These are phyloP conservation scores for Myochromella boudieri DNA, from an alignment of 768 basidiomycete genomes.

Conservation along the genomic window DNA sequence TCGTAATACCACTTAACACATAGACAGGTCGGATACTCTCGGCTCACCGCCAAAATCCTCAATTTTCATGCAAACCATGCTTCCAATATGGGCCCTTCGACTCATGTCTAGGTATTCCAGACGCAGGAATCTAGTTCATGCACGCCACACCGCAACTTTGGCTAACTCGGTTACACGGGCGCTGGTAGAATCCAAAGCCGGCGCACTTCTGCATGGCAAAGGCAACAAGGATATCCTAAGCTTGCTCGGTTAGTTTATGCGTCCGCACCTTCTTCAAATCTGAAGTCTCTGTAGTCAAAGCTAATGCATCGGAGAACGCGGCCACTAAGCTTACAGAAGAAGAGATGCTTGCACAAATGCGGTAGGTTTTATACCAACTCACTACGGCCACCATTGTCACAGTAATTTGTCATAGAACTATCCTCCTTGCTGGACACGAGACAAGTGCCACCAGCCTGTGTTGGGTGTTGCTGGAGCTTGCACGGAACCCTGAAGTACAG, in stretches of 20 bases:
- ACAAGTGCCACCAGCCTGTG: constrained; percentile 58
- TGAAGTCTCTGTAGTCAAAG: constrained; percentile 32
- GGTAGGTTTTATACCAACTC: constrained; percentile 20
- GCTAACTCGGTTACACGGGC: constrained; percentile 45
- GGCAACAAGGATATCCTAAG: constrained; percentile 55
- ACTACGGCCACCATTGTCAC: too few species aligned
- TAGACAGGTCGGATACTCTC: constrained; percentile 46
- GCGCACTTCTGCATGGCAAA: constrained; percentile 47
- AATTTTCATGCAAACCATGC: constrained; percentile 48
- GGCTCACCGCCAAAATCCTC: constrained; percentile 44
- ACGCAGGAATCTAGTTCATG: constrained; percentile 43
- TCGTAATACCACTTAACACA: not conserved
- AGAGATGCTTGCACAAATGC: constrained; percentile 42
- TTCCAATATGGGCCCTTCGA: constrained; percentile 46
- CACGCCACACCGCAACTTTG: constrained; percentile 41
- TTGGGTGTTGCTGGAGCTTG: constrained; percentile 66
- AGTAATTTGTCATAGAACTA: too few species aligned
- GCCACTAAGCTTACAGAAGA: constrained; percentile 34
- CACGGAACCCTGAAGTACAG: constrained; percentile 58
- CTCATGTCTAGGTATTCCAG: constrained; percentile 47
- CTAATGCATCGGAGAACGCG: constrained; percentile 41
- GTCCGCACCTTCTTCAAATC: constrained; percentile 17
- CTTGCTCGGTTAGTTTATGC: constrained; percentile 45
- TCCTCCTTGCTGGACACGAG: constrained; percentile 55
- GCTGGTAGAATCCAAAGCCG: constrained; percentile 47